Base-by-base conservation (phyloP, 2,329 filamentous ascomycete species). In the Xylariaceae sp. region DNA sequence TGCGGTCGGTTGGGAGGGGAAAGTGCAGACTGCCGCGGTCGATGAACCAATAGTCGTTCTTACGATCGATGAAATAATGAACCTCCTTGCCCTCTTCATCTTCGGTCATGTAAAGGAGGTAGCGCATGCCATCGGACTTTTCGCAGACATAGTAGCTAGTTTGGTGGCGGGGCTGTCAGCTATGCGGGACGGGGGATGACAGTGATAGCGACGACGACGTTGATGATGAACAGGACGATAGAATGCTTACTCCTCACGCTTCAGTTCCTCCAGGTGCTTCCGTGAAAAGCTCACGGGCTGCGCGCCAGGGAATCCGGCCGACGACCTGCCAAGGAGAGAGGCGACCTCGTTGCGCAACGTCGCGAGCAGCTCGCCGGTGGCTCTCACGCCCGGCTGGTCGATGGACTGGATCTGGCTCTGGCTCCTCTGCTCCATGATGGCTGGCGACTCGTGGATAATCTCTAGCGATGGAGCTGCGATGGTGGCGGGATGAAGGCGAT, bases 91-190 rank as follows among this genome's bases (percentile, higher is more conserved):
- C 78, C 4, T 77, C 72, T 48, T 86, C 81, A 71, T 88, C 87
- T 6, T 78, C 74, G 54, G 90, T 91, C 65, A 94, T 86, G 78
- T 95, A 97, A 65, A 99, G 84, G n/a, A 99, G 83, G 73, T 95
- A 97, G 64, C 94, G 87, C 64, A 97, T 90, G 57, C 94, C 94
- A 72, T 99, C 94, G 0, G 93, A 96, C 78, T 99, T 99, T 76
- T 99, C 94, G 79, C 93, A 97, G 65, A 99, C 89, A 73, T 92
- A 99, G 78, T 97, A 99, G 75, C 86, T 88, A 56, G 13, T 53
- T 55, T 35, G 6, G 15, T 18, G 45, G 30, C n/a, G n/a, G 17
- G 8, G 17, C 6, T 6, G 57, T 62, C 13, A 62, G 57, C 52
- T 34, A 45, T 51, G 49, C 13, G 8, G 13, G 1, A 39, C n/a